Evolutionary conservation across 805 yeast genomes (phyloP).

Genomic region (Starmerella geochares): DNA sequence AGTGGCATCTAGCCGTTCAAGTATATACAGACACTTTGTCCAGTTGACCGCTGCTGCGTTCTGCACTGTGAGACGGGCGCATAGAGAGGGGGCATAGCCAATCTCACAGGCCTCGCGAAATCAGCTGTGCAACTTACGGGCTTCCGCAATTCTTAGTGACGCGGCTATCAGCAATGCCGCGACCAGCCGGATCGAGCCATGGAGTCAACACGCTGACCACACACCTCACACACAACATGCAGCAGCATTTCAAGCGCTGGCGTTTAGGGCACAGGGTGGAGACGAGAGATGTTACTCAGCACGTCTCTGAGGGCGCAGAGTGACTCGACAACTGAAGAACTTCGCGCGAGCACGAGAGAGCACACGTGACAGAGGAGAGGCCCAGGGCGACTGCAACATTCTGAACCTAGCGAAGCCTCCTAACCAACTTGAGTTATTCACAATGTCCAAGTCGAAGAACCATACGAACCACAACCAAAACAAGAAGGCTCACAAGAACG

Average conservation of each 20-base stretch:
- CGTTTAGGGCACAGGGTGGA: background rate
- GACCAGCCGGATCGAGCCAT: no score
- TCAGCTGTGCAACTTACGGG: no score
- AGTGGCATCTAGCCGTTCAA: background rate
- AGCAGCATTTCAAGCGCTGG: no score
- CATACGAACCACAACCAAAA: conserved; percentile 99
- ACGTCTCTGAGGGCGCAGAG: background rate
- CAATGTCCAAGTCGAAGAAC: conserved; percentile 98
- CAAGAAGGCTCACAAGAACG: conserved; percentile 99
- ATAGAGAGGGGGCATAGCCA: no score
- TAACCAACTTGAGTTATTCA: conserved; percentile 21
- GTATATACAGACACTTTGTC: background rate
- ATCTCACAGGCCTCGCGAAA: no score
- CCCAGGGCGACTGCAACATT: background rate
- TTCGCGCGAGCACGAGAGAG: background rate
- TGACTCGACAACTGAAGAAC: background rate
- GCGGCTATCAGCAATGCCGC: no score
- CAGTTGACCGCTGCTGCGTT: no score
- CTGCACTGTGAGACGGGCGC: no score
- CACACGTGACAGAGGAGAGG: background rate
- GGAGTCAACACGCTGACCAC: no score
- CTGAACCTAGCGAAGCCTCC: conserved; percentile 3
- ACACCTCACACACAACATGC: no score
- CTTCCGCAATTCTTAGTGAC: no score
- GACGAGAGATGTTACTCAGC: background rate